These are phyloP conservation scores for Melastoma candidum DNA, from an alignment of 441 rosid species.

Conservation along the genomic window DNA sequence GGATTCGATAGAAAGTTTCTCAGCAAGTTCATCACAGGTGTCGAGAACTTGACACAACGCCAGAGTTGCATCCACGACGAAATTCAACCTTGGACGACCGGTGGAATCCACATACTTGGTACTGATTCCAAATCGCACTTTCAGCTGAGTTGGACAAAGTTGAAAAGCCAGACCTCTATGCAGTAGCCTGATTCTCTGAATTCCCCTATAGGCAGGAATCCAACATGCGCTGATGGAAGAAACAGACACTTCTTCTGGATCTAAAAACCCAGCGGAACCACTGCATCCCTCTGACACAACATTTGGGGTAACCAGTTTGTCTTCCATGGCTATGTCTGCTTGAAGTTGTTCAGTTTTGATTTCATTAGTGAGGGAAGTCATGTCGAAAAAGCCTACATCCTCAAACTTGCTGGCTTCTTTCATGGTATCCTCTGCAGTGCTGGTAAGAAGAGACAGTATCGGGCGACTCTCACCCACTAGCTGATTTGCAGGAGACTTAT, in stretches of 20 bases:
- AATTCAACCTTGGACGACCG: conserved; percentile 64
- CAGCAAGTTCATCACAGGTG: conserved; percentile 42
- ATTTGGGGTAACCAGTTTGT: conserved; percentile 20
- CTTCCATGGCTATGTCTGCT: conserved; percentile 34
- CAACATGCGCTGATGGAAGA: conserved; percentile 37
- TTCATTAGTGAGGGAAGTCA: conserved; percentile 29
- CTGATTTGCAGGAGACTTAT: conserved; percentile 14
- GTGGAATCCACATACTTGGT: conserved; percentile 37
- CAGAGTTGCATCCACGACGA: conserved; percentile 45
- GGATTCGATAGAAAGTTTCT: conserved; percentile 28
- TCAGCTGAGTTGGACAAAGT: conserved; percentile 48
- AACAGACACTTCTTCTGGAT: conserved; percentile 44
- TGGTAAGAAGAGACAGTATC: conserved; percentile 24
- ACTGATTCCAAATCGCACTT: conserved; percentile 47
- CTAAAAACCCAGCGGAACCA: conserved; percentile 29
- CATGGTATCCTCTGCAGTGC: conserved; percentile 17
- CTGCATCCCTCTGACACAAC: conserved; percentile 28
- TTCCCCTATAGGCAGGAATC: conserved; percentile 33
- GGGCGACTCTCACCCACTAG: conserved; percentile 23
- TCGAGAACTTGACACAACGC: conserved; percentile 46
- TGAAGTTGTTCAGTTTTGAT: conserved; percentile 20
- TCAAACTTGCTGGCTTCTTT: conserved; percentile 10
- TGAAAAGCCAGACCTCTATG: conserved; percentile 38
- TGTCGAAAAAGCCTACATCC: conserved; percentile 36
- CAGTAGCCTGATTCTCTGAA: conserved; percentile 31